phyloP scores from a whole-genome alignment of 2,329 filamentous ascomycete species.

The Emydomyces testavorans region DNA sequence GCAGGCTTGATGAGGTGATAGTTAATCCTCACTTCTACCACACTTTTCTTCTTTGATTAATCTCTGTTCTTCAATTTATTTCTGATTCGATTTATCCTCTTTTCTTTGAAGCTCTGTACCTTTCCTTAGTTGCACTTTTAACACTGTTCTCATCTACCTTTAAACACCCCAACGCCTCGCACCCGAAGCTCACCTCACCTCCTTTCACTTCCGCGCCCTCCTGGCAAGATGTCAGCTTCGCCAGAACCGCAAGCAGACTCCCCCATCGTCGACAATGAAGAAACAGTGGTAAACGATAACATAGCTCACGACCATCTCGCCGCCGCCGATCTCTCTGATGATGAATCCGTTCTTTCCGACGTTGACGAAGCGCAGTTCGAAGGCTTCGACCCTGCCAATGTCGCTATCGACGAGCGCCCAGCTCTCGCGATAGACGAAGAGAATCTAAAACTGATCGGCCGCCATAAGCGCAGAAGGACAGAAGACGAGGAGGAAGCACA shows the following conservation, averaged over 20 bases:
- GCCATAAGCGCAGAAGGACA: slow-evolving; percentile 53
- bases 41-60: neutral
- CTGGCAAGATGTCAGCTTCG: slow-evolving; percentile 29
- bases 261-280: slow-evolving; percentile 15
- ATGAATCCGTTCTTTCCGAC: slow-evolving; percentile 52
- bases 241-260: slow-evolving; percentile 22
- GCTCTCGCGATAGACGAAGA: slow-evolving; percentile 50
- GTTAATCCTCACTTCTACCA: neutral
- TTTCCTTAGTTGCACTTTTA: too few relatives aligned
- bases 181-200: neutral
- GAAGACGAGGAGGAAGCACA: slow-evolving; percentile 50
- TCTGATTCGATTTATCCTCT: too few relatives aligned
- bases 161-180: too few relatives aligned
- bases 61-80: neutral
- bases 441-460: slow-evolving; percentile 49
- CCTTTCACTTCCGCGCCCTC: neutral
- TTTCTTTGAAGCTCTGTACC: neutral
- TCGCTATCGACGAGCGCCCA: slow-evolving; percentile 50
- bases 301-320: slow-evolving; percentile 19
- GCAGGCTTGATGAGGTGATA: neutral
- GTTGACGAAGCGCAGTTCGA: slow-evolving; percentile 55
- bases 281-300: slow-evolving; percentile 12
- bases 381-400: slow-evolving; percentile 50
- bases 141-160: too few relatives aligned
- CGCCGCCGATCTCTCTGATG: slow-evolving; percentile 42